phyloP scores from a whole-genome alignment of 192 early-diverging fungal species.

The Geranomyces variabilis region DNA sequence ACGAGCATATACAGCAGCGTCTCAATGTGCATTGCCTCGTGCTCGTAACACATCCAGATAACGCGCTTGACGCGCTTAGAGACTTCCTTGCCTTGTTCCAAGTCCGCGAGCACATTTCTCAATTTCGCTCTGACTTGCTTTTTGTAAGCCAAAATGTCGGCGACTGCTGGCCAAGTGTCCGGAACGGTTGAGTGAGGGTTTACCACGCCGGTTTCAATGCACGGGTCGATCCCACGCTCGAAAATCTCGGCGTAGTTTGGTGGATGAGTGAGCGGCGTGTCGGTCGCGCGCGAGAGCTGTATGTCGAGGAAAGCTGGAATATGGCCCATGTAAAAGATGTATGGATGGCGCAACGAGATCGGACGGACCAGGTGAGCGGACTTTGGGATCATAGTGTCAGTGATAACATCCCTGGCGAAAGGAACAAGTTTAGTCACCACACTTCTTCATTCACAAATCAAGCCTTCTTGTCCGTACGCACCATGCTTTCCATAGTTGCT shows the following conservation, averaged over 20 bases:
- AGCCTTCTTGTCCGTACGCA: too few species aligned
- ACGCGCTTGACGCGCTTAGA: slow-evolving; percentile 55
- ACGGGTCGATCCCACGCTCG: slow-evolving; percentile 94
- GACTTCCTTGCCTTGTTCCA: slow-evolving; percentile 31
- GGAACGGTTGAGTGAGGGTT: slow-evolving; percentile 76
- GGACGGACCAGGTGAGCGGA: slow-evolving; percentile 60
- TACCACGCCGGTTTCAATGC: slow-evolving; percentile 64
- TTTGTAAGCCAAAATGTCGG: slow-evolving; percentile 69
- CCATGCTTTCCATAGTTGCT: slow-evolving; percentile 79
- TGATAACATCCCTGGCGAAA: slow-evolving; percentile 64
- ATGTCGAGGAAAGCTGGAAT: slow-evolving; percentile 60
- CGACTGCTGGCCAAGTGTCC: slow-evolving; percentile 72
- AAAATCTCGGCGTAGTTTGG: slow-evolving; percentile 73
- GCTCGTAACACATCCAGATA: slow-evolving; percentile 89
- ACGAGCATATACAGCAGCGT: slow-evolving; percentile 90
- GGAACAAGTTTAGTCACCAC: neutral
- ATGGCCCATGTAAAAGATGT: slow-evolving; percentile 90
- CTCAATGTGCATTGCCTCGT: slow-evolving; percentile 93
- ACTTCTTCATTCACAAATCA: neutral
- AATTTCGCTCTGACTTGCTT: slow-evolving; percentile 65
- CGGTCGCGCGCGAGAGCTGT: slow-evolving; percentile 42
- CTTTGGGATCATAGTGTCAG: slow-evolving; percentile 60
- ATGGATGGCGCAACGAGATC: slow-evolving; percentile 85
- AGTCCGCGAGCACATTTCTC: slow-evolving; percentile 38
- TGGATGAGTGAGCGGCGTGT: slow-evolving; percentile 62